These are phyloP conservation scores for Sedum album DNA, from an alignment of 164 flowering plant species.

Conservation along the genomic window DNA sequence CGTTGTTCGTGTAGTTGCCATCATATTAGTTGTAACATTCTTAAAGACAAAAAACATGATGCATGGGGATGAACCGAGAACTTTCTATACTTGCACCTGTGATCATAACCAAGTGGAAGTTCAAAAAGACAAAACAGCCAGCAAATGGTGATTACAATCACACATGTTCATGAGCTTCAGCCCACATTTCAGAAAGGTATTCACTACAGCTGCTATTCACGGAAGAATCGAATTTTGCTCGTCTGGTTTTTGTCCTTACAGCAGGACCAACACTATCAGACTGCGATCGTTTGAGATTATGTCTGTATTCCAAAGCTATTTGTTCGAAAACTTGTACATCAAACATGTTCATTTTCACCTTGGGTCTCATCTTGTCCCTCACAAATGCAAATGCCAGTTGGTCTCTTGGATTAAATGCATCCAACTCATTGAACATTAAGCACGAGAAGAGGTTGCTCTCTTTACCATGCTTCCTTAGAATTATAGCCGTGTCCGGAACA, in stretches of 20 bases:
- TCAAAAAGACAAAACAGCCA: no score
- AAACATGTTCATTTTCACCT: constrained; percentile 72
- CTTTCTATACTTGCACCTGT: no score
- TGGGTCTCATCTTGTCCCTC: constrained; percentile 70
- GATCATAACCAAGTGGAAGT: no score
- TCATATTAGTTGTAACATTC: no score
- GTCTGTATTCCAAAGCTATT: constrained; percentile 68
- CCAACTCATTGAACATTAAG: constrained; percentile 82
- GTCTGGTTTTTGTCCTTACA: not conserved
- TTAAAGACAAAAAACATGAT: no score
- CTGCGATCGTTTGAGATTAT: constrained; percentile 41
- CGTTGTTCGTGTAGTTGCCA: no score
- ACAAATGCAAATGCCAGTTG: constrained; percentile 86
- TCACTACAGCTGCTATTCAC: constrained; percentile 3
- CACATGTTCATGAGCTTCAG: not conserved
- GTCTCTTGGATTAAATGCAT: constrained; percentile 88
- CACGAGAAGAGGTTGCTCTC: constrained; percentile 70
- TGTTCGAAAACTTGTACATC: constrained; percentile 82
- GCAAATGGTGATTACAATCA: no score
- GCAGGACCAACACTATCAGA: not conserved
- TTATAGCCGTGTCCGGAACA: constrained; percentile 88
- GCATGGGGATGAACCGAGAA: no score
- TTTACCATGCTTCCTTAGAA: constrained; percentile 72
- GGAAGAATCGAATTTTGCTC: constrained; percentile 4
- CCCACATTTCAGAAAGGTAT: constrained; percentile 12